These are phyloP conservation scores for Ophiocordyceps camponoti-saundersi DNA, from an alignment of 2,329 filamentous ascomycete species.

Conservation along the genomic window DNA sequence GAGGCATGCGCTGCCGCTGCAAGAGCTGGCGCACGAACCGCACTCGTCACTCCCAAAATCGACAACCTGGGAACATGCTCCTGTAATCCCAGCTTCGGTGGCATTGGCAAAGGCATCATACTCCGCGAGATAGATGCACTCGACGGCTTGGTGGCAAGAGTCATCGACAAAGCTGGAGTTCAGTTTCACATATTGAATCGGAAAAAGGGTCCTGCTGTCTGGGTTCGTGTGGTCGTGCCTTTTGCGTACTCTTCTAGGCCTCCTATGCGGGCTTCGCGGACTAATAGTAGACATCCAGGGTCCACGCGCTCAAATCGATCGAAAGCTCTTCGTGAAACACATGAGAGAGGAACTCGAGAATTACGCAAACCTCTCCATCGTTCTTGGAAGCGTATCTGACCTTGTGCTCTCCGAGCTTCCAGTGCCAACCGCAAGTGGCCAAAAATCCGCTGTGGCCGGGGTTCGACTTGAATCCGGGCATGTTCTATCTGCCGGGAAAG, in stretches of 20 bases:
- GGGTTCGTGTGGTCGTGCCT: slow-evolving; percentile 31
- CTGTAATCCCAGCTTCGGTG: slow-evolving; percentile 92
- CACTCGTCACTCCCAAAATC: slow-evolving; percentile 71
- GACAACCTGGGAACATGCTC: slow-evolving; percentile 90
- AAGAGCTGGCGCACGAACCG: slow-evolving; percentile 73
- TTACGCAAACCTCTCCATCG: slow-evolving; percentile 64
- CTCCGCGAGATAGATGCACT: slow-evolving; percentile 88
- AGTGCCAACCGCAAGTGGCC: slow-evolving; percentile 8
- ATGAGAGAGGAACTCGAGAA: slow-evolving; percentile 74
- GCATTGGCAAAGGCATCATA: slow-evolving; percentile 97
- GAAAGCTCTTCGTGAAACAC: slow-evolving; percentile 70
- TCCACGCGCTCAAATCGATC: slow-evolving; percentile 88
- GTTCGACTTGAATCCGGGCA: slow-evolving; percentile 79
- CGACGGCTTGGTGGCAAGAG: slow-evolving; percentile 72
- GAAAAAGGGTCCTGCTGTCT: slow-evolving; percentile 85
- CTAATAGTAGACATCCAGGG: slow-evolving; percentile 27
- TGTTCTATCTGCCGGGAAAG: slow-evolving; percentile 59
- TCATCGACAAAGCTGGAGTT: slow-evolving; percentile 88
- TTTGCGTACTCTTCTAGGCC: neutral
- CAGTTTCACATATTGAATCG: slow-evolving; percentile 83
- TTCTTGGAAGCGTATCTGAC: slow-evolving; percentile 81
- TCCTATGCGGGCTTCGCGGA: neutral
- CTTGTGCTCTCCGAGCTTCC: slow-evolving; percentile 49
- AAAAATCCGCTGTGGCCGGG: slow-evolving; percentile 53
- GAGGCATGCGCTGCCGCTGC: slow-evolving; percentile 89